phyloP scores from a whole-genome alignment of 129 eudicot species.

The Centaurea solstitialis region DNA sequence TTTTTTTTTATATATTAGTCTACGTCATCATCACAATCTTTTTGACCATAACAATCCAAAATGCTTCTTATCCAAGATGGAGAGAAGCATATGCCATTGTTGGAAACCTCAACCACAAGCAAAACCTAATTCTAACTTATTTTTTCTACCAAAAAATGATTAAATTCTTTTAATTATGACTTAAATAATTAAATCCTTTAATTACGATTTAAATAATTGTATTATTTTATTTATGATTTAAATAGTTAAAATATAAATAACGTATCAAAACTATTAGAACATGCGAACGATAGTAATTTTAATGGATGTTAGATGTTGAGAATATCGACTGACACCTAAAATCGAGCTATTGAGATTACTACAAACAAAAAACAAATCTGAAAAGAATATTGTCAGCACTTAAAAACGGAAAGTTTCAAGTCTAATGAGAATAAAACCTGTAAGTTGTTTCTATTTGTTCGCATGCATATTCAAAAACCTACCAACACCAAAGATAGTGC shows the following conservation, averaged over 20 bases:
- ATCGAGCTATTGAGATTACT: neutral
- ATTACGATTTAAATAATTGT: too few species aligned
- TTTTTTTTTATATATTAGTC: neutral
- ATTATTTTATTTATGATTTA: too few species aligned
- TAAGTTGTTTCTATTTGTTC: neutral
- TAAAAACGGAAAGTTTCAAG: neutral
- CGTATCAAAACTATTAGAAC: neutral
- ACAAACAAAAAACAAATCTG: neutral
- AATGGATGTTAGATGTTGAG: neutral
- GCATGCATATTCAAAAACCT: neutral
- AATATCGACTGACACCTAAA: neutral
- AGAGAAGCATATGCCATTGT: constrained; percentile 3
- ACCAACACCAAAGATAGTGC: neutral
- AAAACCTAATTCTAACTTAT: neutral
- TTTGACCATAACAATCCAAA: constrained; percentile 16
- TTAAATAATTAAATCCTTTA: too few species aligned
- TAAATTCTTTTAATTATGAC: too few species aligned
- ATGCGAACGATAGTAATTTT: neutral
- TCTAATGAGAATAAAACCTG: neutral
- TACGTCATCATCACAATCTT: constrained; percentile 1
- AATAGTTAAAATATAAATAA: neutral
- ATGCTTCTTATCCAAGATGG: constrained; percentile 24
- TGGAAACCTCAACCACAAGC: constrained; percentile 14
- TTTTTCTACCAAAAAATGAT: neutral
- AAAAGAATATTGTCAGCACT: neutral